Evolutionary conservation across 2,329 filamentous ascomycete species (phyloP).

Genomic region (Calonectria leucothoes): DNA sequence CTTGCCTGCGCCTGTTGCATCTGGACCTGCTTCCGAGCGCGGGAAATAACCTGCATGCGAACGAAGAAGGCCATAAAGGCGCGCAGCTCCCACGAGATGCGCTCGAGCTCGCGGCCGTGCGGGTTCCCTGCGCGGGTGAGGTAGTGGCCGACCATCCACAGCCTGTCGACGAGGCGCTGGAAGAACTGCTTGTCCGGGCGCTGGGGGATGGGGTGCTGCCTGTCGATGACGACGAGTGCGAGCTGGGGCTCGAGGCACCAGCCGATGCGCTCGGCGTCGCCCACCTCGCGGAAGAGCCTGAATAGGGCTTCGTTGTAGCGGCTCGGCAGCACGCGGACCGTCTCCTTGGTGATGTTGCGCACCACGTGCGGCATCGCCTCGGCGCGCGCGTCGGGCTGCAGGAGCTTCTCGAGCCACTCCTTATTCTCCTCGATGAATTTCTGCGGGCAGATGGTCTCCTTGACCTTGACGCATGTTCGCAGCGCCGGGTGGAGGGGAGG

Average conservation of each 20-base stretch:
- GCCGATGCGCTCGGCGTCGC: not conserved
- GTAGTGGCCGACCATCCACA: constrained; percentile 10
- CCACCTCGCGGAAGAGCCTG: constrained; percentile 9
- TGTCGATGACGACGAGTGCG: not conserved
- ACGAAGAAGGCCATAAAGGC: not conserved
- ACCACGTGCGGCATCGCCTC: not conserved
- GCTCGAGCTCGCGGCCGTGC: not conserved
- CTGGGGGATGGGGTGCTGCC: not conserved
- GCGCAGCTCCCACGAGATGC: constrained; percentile 1
- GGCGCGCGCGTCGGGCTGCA: not conserved
- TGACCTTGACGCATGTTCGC: not conserved
- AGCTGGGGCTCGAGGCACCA: not conserved
- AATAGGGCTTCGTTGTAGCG: constrained; percentile 5
- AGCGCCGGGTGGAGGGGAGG: not conserved
- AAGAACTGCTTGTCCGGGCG: not conserved
- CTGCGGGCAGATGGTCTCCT: not conserved
- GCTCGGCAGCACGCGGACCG: constrained; percentile 1
- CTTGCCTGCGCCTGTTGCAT: not conserved
- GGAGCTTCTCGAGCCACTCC: constrained; percentile 7
- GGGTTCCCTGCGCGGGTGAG: not conserved
- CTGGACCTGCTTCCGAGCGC: not conserved
- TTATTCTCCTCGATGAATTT: constrained; percentile 9
- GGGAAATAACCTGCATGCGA: not conserved
- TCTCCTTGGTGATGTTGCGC: not conserved
- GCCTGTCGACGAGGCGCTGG: not conserved